Percentiles rank a stretch among this genome's conserved stretches.
Evolutionary conservation across 352 stramenopile genomes (phyloP).

Genomic region (Blastocystis sp.): DNA sequence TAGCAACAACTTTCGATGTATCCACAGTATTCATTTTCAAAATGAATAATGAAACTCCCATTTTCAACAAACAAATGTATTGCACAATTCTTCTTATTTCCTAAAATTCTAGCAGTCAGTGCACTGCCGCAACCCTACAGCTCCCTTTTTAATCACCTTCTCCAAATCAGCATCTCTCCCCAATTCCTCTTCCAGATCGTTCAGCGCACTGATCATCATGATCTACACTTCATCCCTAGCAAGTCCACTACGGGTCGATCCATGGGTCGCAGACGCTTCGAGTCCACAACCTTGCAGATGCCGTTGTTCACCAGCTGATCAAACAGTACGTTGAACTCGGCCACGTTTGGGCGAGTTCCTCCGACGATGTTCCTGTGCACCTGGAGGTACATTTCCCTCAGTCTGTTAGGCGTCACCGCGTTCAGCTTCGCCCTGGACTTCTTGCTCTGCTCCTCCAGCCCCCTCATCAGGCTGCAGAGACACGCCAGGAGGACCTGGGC

Average conservation of each 20-base stretch:
- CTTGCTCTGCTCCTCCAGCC: background rate
- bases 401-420: background rate
- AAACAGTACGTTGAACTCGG: background rate
- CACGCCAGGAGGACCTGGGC: conserved; percentile 27
- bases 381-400: background rate
- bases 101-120: background rate
- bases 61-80: background rate
- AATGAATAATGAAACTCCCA: background rate
- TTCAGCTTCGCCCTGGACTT: background rate
- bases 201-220: background rate
- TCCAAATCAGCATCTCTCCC: background rate
- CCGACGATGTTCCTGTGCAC: conserved; percentile 19
- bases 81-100: background rate
- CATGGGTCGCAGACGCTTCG: background rate
- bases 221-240: background rate
- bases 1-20: background rate
- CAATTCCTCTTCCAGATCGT: background rate
- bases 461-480: conserved; percentile 8
- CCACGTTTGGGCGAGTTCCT: background rate
- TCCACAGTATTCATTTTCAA: background rate
- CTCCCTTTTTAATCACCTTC: conserved; percentile 8
- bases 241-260: background rate
- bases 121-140: background rate
- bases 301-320: conserved; percentile 40
- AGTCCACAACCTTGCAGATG: background rate